Evolutionary conservation across 2,329 filamentous ascomycete genomes (phyloP).

Genomic region (Penicillium thymicola): DNA sequence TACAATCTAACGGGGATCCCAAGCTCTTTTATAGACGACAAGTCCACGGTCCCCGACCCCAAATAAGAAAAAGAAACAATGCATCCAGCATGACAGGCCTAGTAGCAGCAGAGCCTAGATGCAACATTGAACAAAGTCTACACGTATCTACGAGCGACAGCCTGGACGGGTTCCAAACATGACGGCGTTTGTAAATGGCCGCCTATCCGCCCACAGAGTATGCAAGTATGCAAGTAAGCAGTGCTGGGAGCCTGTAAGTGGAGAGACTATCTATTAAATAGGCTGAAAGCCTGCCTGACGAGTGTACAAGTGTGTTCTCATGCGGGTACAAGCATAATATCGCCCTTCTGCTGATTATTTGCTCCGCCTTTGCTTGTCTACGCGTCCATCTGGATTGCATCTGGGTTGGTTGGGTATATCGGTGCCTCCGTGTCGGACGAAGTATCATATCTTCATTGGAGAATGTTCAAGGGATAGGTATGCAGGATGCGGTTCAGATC

Average conservation of each 20-base stretch:
- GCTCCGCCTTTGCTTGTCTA: background rate
- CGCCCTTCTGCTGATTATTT: background rate
- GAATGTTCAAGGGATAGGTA: too few relatives aligned
- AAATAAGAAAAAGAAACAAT: background rate
- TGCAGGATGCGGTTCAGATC: background rate
- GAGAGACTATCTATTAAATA: background rate
- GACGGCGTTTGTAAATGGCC: background rate
- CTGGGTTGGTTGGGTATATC: background rate
- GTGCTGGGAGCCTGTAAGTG: background rate
- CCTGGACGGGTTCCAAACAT: background rate
- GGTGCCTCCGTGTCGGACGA: constrained; percentile 1
- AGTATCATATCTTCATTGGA: background rate
- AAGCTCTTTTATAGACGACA: background rate
- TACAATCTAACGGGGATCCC: background rate
- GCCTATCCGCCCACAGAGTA: background rate
- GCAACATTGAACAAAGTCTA: background rate
- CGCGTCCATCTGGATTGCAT: background rate
- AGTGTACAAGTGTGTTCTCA: background rate
- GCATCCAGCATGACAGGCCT: background rate
- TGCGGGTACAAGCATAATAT: background rate
- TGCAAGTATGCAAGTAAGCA: constrained; percentile 9
- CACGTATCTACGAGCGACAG: background rate
- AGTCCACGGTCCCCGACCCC: background rate
- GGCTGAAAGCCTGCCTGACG: background rate
- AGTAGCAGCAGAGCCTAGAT: background rate